Conservation (phyloP, 2,329 filamentous ascomycete genomes). For the Xylaria sp. region DNA sequence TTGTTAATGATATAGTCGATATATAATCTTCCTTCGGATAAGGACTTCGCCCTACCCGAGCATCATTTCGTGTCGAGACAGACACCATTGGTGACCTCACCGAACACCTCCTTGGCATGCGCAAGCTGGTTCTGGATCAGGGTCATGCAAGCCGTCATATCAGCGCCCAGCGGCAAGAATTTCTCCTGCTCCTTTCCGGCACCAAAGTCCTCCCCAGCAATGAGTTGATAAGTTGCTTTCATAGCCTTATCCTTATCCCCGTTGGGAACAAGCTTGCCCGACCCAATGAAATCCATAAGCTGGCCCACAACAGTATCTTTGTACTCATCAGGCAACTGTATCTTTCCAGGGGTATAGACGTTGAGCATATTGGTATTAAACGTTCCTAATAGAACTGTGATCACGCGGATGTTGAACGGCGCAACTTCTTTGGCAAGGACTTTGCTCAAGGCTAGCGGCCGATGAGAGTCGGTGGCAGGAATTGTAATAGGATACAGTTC, state of each 20-base stretch:
- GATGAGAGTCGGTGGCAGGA: not conserved
- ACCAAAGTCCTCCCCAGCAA: conserved; percentile 47
- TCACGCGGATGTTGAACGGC: conserved; percentile 50
- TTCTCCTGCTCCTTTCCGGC: conserved; percentile 44
- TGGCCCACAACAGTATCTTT: conserved; percentile 44
- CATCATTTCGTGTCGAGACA: not conserved
- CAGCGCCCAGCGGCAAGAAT: conserved; percentile 50
- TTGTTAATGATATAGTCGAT: too few relatives aligned
- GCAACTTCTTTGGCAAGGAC: conserved; percentile 53
- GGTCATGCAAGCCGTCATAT: conserved; percentile 39
- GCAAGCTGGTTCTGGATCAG: conserved; percentile 13
- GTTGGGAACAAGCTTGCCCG: conserved; percentile 38
- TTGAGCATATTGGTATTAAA: conserved; percentile 49
- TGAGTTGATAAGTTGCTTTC: conserved; percentile 52
- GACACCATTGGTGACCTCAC: conserved; percentile 17
- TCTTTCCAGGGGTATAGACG: conserved; percentile 40
- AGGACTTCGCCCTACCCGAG: too few relatives aligned
- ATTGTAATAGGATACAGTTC: not conserved
- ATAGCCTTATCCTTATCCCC: conserved; percentile 54
- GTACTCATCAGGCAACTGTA: conserved; percentile 46
- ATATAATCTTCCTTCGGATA: too few relatives aligned
- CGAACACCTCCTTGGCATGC: conserved; percentile 16
- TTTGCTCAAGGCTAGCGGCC: conserved; percentile 45
- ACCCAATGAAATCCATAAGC: conserved; percentile 38
- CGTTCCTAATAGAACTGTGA: conserved; percentile 51